Base-by-base conservation (phyloP, 164 flowering plant species). In the Vitis rupestris region DNA sequence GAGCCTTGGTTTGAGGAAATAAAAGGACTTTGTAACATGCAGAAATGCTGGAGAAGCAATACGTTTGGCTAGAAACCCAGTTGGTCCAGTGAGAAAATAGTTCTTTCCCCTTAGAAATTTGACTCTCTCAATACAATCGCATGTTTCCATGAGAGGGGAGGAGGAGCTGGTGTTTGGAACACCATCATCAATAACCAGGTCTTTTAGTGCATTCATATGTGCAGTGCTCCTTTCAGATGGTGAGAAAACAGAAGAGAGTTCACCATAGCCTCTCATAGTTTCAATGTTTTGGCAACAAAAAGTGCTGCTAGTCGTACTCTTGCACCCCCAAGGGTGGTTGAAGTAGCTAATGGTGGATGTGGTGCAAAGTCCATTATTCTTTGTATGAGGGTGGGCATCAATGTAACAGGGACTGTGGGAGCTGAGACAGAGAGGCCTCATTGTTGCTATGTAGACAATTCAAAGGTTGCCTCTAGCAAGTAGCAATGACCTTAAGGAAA, bases 61-160 rank as follows among this genome's bases (percentile, higher is more conserved):
- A 59, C 62, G 37, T 59, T 61, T 61, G 14, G 17, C 50, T 44
- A 61, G 49, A 61, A 61, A 61, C 64, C 62, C 62, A 30, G 62
- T 27, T 59, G 62, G 8, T 10, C 62, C 48, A 10, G 62, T 59
- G 14, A 59, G 27, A 6, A 59, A 30, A 59, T 19, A 27, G 44
- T 9, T 27, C 62, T 59, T 59, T 10, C 62, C 62, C 11, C 29
- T 8, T 3, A 59, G 62, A 59, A 27, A 59, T 8, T 27, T 59
- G 44, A 23, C 62, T 23, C 19, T 59, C 44, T 37, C 62, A 59
- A 59, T 59, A 59, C 4, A 10, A 11, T 59, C 62, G 19, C 11
- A 11, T 13, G 53, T 10, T 10, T 50, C 53, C 53, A 10, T 50
- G 11, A 50, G 53, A 50, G 53, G 53, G 53, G 53, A 10, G 53